These are phyloP conservation scores for Solanum paucissectum DNA, from an alignment of 257 asterid species.

Conservation along the genomic window DNA sequence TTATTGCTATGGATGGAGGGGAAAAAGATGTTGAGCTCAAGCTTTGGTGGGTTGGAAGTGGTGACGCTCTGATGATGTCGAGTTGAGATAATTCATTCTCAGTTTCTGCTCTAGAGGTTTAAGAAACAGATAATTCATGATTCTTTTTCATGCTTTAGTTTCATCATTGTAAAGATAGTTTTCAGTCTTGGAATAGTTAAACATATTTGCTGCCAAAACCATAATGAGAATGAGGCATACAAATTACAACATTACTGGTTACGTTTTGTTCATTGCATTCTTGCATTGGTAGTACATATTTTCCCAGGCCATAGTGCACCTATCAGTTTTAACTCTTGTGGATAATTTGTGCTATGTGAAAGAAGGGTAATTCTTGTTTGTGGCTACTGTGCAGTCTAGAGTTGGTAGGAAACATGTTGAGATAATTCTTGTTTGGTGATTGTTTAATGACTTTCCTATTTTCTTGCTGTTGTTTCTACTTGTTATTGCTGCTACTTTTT, in stretches of 20 bases:
- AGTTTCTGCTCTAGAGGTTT: not conserved
- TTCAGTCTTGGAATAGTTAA: not conserved
- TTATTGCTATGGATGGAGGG: slow-evolving; percentile 11
- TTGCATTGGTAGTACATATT: not conserved
- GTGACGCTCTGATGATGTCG: slow-evolving; percentile 19
- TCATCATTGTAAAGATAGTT: not conserved
- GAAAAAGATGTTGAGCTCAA: slow-evolving; percentile 7
- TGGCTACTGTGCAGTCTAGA: not conserved
- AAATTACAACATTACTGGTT: not conserved
- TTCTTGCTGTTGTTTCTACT: not conserved
- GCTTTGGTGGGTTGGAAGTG: slow-evolving; percentile 33
- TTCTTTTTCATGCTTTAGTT: not conserved
- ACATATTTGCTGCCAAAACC: not conserved
- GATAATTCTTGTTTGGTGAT: slow-evolving; percentile 6
- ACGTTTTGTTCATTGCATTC: not conserved
- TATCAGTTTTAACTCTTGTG: not conserved
- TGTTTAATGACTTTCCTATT: slow-evolving; percentile 5
- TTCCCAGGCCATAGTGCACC: not conserved
- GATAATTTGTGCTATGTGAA: not conserved
- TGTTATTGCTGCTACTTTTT: not conserved
- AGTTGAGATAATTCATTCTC: slow-evolving; percentile 11
- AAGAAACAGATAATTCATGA: not conserved
- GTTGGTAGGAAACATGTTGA: slow-evolving; percentile 13
- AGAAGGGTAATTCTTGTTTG: not conserved
- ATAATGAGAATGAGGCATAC: not conserved